Conservation (phyloP, 1,284 basidiomycete genomes). For the Lentinula novae-zelandiae region DNA sequence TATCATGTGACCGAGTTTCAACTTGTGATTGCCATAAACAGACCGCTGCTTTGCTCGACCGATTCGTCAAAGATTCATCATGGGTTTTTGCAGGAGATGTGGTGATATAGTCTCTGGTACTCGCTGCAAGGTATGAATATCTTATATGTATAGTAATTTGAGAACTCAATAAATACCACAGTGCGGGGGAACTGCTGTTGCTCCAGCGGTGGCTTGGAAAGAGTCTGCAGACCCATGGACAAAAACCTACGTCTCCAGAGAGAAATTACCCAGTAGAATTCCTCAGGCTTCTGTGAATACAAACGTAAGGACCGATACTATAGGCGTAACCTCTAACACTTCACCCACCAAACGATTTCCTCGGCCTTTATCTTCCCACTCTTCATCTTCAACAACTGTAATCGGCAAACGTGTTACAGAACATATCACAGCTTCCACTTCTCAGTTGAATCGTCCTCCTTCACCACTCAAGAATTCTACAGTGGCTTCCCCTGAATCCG, state of each 20-base stretch:
- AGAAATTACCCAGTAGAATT: constrained; percentile 35
- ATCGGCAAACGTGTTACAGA: constrained; percentile 49
- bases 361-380: constrained; percentile 36
- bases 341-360: constrained; percentile 45
- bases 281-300: constrained; percentile 17
- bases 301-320: not conserved
- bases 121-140: constrained; percentile 47
- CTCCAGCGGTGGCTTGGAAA: constrained; percentile 56
- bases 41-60: not conserved
- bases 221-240: constrained; percentile 62
- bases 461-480: constrained; percentile 53
- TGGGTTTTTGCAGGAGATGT: constrained; percentile 80
- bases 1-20: constrained; percentile 7
- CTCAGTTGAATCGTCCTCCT: constrained; percentile 38
- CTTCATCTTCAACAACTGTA: constrained; percentile 23
- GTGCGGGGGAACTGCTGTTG: constrained; percentile 77
- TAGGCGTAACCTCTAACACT: constrained; percentile 18
- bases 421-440: constrained; percentile 52
- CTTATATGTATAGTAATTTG: not conserved
- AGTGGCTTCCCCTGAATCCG: constrained; percentile 44
- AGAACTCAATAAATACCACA: not conserved
- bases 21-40: not conserved
- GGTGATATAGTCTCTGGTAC: constrained; percentile 70
- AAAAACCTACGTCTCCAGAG: constrained; percentile 63
- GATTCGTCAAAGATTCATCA: constrained; percentile 21